phyloP scores from a whole-genome alignment of 768 basidiomycete genomes.

The Gyrodon lividus region DNA sequence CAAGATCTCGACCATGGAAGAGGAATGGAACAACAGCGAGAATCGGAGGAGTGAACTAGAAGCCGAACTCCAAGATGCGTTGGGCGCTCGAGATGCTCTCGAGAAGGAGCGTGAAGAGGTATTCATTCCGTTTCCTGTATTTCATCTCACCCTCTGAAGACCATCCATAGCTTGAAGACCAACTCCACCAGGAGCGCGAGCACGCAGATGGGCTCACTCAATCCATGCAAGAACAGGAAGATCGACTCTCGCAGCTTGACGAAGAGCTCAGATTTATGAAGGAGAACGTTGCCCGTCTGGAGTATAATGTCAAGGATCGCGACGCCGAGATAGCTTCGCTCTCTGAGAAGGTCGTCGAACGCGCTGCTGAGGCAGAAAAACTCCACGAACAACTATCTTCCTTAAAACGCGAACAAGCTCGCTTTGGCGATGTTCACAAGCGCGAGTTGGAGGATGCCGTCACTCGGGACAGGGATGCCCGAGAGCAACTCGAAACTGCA shows the following conservation, averaged over 20 bases:
- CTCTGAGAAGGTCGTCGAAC: slow-evolving; percentile 44
- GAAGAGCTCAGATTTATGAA: slow-evolving; percentile 55
- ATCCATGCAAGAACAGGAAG: slow-evolving; percentile 53
- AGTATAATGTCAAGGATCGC: slow-evolving; percentile 56
- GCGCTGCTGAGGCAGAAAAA: slow-evolving; percentile 51
- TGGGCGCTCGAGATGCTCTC: slow-evolving; percentile 49
- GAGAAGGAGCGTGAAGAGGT: slow-evolving; percentile 61
- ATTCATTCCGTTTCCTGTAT: slow-evolving; percentile 13
- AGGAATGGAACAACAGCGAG: slow-evolving; percentile 56
- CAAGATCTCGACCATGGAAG: slow-evolving; percentile 46
- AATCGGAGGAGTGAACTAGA: slow-evolving; percentile 57
- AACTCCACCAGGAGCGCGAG: slow-evolving; percentile 53
- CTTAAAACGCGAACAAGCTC: slow-evolving; percentile 55
- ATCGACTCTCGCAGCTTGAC: slow-evolving; percentile 48
- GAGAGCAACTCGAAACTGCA: slow-evolving; percentile 45
- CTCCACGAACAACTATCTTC: slow-evolving; percentile 54
- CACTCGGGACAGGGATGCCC: slow-evolving; percentile 8
- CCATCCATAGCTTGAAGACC: slow-evolving; percentile 41
- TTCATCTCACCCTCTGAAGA: not conserved
- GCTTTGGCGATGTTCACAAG: slow-evolving; percentile 47
- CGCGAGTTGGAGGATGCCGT: slow-evolving; percentile 27
- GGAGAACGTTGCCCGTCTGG: slow-evolving; percentile 54
- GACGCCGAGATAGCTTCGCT: slow-evolving; percentile 54
- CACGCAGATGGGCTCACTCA: slow-evolving; percentile 46
- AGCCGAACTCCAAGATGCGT: slow-evolving; percentile 51